Evolutionary conservation across 75 land plant genomes (phyloP), one percentile per base, ranked within the genome.

Genomic region (Isoetes taiwanensis): DNA sequence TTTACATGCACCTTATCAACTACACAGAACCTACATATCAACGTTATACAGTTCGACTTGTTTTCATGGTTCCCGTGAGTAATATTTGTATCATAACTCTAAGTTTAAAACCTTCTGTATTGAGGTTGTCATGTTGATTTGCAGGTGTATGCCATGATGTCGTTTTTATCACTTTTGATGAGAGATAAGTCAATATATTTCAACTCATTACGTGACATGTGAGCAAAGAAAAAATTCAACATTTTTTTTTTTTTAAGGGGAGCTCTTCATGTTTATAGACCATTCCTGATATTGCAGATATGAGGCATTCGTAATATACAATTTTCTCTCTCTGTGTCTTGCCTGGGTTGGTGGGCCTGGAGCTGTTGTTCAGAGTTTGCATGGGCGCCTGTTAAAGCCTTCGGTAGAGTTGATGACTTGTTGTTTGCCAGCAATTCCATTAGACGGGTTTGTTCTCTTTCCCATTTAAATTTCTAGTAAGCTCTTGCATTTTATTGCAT

Each of bases 321-420:
- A 93, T 62, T 93, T 93, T 46, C 70, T 93, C 27, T 93, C 98
- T 10, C 59, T 88, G 23, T 93, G 98, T 73, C 72, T 93, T 62
- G 98, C 90, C 30, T 93, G 90, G 90, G 90, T 93, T 6, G 98
- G 98, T 46, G 98, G 98, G 17, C 96, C 98, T 12, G 90, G 98
- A 53, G 81, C 83, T 41, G 98, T 87, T 33, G 96, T 87, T 4
- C 53, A 80, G 41, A 88, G 79, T 53, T 77, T 93, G 41, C 76
- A 62, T 72, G 98, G 98, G 11, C 76, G 85, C 4, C 48, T 63
- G 30, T 50, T 93, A 43, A 88, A 93, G 76, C 98, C 98, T 48
- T 81, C 90, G 43, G 74, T 79, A 66, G 67, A 65, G 52, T 72
- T 93, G 33, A 88, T 93, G 96, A 93, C 96, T 39, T 93, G 98